Conservation (phyloP, 2,329 filamentous ascomycete species). For the Aspergillus sp. region DNA sequence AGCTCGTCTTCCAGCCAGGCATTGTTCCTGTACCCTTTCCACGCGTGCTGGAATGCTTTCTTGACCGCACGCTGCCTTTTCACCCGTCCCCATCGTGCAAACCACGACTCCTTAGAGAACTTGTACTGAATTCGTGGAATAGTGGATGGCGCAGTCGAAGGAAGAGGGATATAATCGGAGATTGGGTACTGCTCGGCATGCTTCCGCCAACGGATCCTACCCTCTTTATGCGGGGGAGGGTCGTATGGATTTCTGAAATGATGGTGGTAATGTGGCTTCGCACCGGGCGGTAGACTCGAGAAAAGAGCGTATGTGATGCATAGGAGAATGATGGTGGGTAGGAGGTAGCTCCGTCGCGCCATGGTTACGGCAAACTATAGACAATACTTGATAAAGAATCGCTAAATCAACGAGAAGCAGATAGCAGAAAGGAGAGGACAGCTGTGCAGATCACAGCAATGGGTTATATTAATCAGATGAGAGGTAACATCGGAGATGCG, state of each 20-base stretch:
- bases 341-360: conserved; percentile 28
- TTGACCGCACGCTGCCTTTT: conserved; percentile 69
- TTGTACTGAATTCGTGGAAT: conserved; percentile 77
- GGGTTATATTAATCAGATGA: conserved; percentile 7
- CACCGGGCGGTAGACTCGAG: conserved; percentile 25
- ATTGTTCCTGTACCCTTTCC: conserved; percentile 77
- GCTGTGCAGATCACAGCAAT: conserved; percentile 12
- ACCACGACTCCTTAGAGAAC: conserved; percentile 65
- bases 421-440: conserved; percentile 14
- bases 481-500: conserved; percentile 14
- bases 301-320: conserved; percentile 28
- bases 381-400: neutral
- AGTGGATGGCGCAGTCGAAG: conserved; percentile 66
- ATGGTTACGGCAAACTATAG: conserved; percentile 26
- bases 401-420: conserved; percentile 6
- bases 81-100: conserved; percentile 62
- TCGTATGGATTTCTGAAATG: conserved; percentile 16
- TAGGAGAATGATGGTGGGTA: conserved; percentile 30
- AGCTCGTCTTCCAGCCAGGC: conserved; percentile 90
- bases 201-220: conserved; percentile 66
- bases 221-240: conserved; percentile 6
- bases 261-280: conserved; percentile 20
- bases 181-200: conserved; percentile 76
- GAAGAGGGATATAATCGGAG: conserved; percentile 68
- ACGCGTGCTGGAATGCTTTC: conserved; percentile 73